Evolutionary conservation across 257 asterid species (phyloP), one percentile per base, ranked within the genome.

Genomic region (Solanum bulbocastanum): DNA sequence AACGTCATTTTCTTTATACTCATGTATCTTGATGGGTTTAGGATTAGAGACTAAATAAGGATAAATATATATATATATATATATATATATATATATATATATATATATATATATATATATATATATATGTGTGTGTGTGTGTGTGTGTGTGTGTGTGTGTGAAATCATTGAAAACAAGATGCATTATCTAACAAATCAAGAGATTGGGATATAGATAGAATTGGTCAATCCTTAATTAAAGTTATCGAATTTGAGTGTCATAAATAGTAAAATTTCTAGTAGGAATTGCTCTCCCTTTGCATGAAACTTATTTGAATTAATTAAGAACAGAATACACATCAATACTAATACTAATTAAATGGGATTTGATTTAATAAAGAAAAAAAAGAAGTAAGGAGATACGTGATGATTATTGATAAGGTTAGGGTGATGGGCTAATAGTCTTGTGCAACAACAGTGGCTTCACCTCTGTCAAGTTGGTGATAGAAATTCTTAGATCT

Each of bases 401-500:
- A 13, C 13, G 66, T 56, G 66, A 72, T 60, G 52, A 75, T 86
- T 86, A 86, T 72, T 86, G 18, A 33, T 30, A 74, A 73, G 16
- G 13, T 27, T 13, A 52, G 14, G 11, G 8, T 10, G 25, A 78
- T 6, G 25, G 10, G 36, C 27, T 73, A 86, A 60, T 72, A 72
- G 58, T 73, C 88, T 73, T 73, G 36, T 10, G 84, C 74, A 16
- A 86, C 88, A 1, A 86, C 60, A 33, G 84, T 71, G 44, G 49
- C 35, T 10, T 73, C 83, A 52, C 84, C 88, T n/a, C 49, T 72
- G 84, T 86, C 88, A 30, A 86, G 60, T 33, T 86, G 88, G 5
- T 86, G 23, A 86, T 86, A 72, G 73, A 86, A 69, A 14, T 39
- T 37, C 39, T 49, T 73, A 30, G 30, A 8, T 42, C 68, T 86